These are phyloP conservation scores for Coprinopsis sp. DNA, from an alignment of 768 basidiomycete species.

Conservation along the genomic window DNA sequence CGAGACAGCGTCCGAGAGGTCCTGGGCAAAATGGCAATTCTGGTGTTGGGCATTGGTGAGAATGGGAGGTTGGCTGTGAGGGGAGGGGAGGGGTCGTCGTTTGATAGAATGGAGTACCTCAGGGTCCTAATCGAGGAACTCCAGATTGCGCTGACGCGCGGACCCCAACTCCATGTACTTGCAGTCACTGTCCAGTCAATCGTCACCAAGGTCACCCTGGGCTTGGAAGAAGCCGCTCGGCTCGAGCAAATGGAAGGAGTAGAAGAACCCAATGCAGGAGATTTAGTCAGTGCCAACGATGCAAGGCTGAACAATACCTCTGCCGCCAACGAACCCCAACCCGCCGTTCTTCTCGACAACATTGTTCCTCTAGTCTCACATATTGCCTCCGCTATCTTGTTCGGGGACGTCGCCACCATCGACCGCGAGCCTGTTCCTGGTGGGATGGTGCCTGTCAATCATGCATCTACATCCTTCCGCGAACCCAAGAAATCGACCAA, in stretches of 20 bases:
- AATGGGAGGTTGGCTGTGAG: neutral
- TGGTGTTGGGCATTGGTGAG: constrained; percentile 4
- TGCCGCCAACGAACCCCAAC: neutral
- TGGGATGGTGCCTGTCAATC: constrained; percentile 1
- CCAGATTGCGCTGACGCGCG: constrained; percentile 77
- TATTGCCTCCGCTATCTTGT: constrained; percentile 8
- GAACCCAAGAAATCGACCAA: constrained; percentile 7
- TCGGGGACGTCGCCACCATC: constrained; percentile 7
- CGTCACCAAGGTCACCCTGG: constrained; percentile 72
- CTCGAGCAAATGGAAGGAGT: neutral
- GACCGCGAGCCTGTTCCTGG: neutral
- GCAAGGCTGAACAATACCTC: neutral
- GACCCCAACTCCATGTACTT: constrained; percentile 91
- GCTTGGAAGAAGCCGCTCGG: constrained; percentile 11
- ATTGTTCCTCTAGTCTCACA: constrained; percentile 4
- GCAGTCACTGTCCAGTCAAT: constrained; percentile 82
- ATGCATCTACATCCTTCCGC: constrained; percentile 7
- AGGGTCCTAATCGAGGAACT: constrained; percentile 73
- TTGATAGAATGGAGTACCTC: constrained; percentile 42
- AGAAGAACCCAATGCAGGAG: neutral
- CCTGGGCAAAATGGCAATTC: constrained; percentile 9
- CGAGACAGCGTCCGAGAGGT: constrained; percentile 76
- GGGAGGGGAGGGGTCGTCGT: neutral
- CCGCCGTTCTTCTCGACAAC: constrained; percentile 3
- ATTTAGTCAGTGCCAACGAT: neutral